Conservation (phyloP, 2,329 filamentous ascomycete genomes). For the Penicillium thymicola region DNA sequence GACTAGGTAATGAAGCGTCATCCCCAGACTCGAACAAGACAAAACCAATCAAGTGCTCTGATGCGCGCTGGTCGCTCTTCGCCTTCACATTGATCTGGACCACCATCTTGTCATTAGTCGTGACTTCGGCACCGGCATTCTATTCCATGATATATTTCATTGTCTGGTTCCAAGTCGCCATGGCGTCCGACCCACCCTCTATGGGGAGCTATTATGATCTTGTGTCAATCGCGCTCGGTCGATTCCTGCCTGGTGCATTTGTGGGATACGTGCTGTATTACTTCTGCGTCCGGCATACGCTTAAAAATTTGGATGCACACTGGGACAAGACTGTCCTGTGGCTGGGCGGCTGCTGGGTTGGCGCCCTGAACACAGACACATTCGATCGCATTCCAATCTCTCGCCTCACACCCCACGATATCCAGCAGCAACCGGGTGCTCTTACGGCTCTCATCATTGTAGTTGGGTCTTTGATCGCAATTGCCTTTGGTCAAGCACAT, state of each 20-base stretch:
- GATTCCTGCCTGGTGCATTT: conserved; percentile 59
- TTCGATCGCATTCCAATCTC: conserved; percentile 62
- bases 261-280: conserved; percentile 57
- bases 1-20: conserved; percentile 14
- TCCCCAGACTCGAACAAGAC: conserved; percentile 25
- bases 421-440: conserved; percentile 59
- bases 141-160: conserved; percentile 54
- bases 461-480: conserved; percentile 48
- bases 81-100: conserved; percentile 55
- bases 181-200: conserved; percentile 58
- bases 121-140: conserved; percentile 54
- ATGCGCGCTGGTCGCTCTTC: conserved; percentile 58
- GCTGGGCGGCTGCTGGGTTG: conserved; percentile 60
- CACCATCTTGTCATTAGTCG: conserved; percentile 54
- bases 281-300: conserved; percentile 51
- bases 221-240: conserved; percentile 53
- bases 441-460: conserved; percentile 56
- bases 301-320: conserved; percentile 53
- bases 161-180: conserved; percentile 59
- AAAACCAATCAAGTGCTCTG: conserved; percentile 45
- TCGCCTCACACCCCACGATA: conserved; percentile 59
- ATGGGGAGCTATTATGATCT: conserved; percentile 54
- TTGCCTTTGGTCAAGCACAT: conserved; percentile 56
- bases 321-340: conserved; percentile 60
- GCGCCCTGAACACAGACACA: conserved; percentile 60